Evolutionary conservation across 2,329 filamentous ascomycete genomes (phyloP).

Genomic region (Ampelomyces quisqualis): DNA sequence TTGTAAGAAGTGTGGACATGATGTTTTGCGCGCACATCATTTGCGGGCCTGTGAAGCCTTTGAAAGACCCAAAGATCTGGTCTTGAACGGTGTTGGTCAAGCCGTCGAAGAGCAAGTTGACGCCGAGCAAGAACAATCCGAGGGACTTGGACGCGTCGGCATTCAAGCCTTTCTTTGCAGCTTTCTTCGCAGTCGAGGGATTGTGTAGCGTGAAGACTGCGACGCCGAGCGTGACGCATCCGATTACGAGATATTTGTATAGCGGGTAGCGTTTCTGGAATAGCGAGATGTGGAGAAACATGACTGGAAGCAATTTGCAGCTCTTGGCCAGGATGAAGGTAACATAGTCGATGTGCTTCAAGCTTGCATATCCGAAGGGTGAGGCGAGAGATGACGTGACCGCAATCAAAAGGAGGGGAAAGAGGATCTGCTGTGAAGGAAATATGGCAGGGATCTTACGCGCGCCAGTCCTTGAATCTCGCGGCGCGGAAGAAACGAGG

Average conservation of each 20-base stretch:
- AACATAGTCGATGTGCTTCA: conserved; percentile 95
- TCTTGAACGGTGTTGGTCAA: conserved; percentile 97
- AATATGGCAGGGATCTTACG: conserved; percentile 62
- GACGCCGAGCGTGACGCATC: conserved; percentile 86
- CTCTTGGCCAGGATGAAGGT: conserved; percentile 96
- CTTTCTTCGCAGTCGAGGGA: conserved; percentile 47
- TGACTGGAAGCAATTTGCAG: conserved; percentile 98
- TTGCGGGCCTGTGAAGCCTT: conserved; percentile 84
- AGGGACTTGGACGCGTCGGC: conserved; percentile 65
- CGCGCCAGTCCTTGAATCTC: conserved; percentile 36
- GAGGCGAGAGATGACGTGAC: conserved; percentile 84
- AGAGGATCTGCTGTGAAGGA: conserved; percentile 71
- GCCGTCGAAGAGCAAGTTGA: conserved; percentile 94
- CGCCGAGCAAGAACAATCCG: conserved; percentile 77
- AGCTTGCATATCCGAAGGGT: conserved; percentile 92
- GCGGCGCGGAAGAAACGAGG: conserved; percentile 65
- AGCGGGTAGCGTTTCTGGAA: conserved; percentile 87
- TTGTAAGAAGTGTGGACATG: conserved; percentile 76
- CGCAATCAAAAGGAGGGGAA: conserved; percentile 79
- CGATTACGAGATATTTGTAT: conserved; percentile 94
- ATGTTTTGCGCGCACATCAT: conserved; percentile 99
- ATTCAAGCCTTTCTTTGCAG: conserved; percentile 54
- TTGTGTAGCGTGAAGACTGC: conserved; percentile 92
- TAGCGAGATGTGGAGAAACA: conserved; percentile 91
- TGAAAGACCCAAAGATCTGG: conserved; percentile 78